Evolutionary conservation across 495 filamentous ascomycete species (phyloP).

Genomic region (Margaritispora aquatica): DNA sequence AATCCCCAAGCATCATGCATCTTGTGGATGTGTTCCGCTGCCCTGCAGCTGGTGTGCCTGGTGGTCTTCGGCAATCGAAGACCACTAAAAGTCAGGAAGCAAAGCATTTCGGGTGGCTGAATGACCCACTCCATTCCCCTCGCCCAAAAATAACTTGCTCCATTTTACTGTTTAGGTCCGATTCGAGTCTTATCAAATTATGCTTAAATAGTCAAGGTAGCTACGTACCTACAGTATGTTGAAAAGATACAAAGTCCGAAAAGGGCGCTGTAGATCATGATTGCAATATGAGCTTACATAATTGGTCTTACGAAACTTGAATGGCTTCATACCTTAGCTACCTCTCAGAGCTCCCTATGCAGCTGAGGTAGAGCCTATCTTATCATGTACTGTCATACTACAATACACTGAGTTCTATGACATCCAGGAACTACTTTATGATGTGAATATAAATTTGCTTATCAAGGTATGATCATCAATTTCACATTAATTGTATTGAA

Average conservation of each 20-base stretch:
- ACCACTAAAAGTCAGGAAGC: not conserved
- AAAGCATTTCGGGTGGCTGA: not conserved
- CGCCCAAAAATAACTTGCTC: not conserved
- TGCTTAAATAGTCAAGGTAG: slow-evolving; percentile 14
- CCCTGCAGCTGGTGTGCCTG: not conserved
- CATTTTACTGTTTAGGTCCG: not conserved
- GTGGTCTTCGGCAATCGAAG: slow-evolving; percentile 5
- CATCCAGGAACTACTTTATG: too few species aligned
- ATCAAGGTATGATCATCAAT: not conserved
- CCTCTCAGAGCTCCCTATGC: too few species aligned
- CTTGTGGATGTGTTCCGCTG: not conserved
- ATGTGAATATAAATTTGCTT: too few species aligned
- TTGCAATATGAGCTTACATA: too few species aligned
- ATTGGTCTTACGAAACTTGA: too few species aligned
- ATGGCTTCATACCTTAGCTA: too few species aligned
- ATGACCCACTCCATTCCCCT: not conserved
- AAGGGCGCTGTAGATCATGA: not conserved
- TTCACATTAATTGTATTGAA: slow-evolving; percentile 3
- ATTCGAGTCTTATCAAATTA: not conserved
- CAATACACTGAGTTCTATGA: too few species aligned
- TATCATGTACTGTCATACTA: too few species aligned
- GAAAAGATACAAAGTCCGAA: not conserved
- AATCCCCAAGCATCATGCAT: slow-evolving; percentile 15
- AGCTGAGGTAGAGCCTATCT: too few species aligned
- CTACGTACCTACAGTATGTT: not conserved